Percentiles rank a stretch among this genome's conserved stretches.
phyloP scores from a whole-genome alignment of 2,329 filamentous ascomycete genomes.

The Botrytis aclada region DNA sequence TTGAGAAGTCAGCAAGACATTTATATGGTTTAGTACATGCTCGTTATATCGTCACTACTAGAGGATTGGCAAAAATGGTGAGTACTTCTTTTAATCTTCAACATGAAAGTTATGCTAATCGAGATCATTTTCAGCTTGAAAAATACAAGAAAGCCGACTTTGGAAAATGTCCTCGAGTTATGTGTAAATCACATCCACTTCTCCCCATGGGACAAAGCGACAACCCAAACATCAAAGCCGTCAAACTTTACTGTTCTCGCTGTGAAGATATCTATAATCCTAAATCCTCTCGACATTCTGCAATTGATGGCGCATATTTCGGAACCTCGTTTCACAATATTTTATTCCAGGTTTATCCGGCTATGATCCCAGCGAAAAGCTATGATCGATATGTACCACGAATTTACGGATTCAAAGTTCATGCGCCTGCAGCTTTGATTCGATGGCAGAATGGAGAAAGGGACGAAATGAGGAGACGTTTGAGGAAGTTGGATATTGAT shows the following conservation, averaged over 20 bases:
- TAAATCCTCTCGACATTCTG: constrained; percentile 91
- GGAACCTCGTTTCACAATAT: constrained; percentile 99
- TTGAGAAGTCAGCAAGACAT: constrained; percentile 94
- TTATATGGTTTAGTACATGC: constrained; percentile 96
- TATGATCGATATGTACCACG: constrained; percentile 82
- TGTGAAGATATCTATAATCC: constrained; percentile 99
- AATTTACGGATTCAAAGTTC: constrained; percentile 94
- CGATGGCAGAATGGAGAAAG: constrained; percentile 85
- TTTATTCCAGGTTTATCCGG: constrained; percentile 96
- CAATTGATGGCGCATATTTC: constrained; percentile 97
- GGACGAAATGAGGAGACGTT: constrained; percentile 75
- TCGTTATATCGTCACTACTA: constrained; percentile 92
- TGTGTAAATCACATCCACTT: constrained; percentile 89
- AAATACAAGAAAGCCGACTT: constrained; percentile 99
- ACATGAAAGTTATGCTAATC: constrained; percentile 24
- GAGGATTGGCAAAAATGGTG: constrained; percentile 95
- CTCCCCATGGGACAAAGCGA: constrained; percentile 94
- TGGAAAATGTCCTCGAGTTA: constrained; percentile 94
- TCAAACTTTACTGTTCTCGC: constrained; percentile 94
- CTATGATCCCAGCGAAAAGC: constrained; percentile 82
- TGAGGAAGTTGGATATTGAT: constrained; percentile 70
- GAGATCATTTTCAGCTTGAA: constrained; percentile 65
- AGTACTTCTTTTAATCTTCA: constrained; percentile 29
- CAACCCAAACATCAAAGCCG: constrained; percentile 79
- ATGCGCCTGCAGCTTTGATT: constrained; percentile 80